These are phyloP conservation scores for Volvariella surrecta DNA, from an alignment of 1,284 basidiomycete genomes.

Conservation along the genomic window DNA sequence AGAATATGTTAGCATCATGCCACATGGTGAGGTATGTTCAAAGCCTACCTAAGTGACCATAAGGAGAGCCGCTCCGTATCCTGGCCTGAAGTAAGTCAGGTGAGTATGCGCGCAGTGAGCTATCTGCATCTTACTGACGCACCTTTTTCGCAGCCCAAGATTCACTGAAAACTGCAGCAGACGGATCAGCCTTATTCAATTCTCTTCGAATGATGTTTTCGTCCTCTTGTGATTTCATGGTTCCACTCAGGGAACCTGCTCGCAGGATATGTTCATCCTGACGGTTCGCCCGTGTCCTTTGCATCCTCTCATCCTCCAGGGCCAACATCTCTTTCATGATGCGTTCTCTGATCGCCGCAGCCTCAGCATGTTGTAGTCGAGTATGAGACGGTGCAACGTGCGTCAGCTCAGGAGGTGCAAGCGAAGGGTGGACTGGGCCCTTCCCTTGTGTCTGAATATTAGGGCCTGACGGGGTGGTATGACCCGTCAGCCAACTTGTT, in stretches of 20 bases:
- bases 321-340: constrained; percentile 99
- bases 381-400: constrained; percentile 14
- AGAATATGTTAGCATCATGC: constrained; percentile 6
- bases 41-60: constrained; percentile 79
- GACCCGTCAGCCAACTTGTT: constrained; percentile 43
- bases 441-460: constrained; percentile 3
- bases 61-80: constrained; percentile 89
- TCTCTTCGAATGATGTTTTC: constrained; percentile 90
- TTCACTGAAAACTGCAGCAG: constrained; percentile 90
- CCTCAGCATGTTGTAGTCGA: constrained; percentile 67
- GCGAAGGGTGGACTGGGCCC: constrained; percentile 5
- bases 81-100: constrained; percentile 46
- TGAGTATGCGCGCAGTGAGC: constrained; percentile 2
- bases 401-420: background rate
- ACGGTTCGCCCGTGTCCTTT: constrained; percentile 77
- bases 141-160: constrained; percentile 95
- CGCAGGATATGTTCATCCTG: constrained; percentile 50
- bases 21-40: constrained; percentile 1
- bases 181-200: constrained; percentile 95
- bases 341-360: constrained; percentile 83
- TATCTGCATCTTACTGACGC: constrained; percentile 9
- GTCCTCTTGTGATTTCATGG: constrained; percentile 72
- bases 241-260: constrained; percentile 36
- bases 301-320: constrained; percentile 94
- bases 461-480: background rate